Percentiles rank a stretch among this genome's conserved stretches.
Evolutionary conservation across 1,139 yeast genomes (phyloP).

Genomic region (Candida albicans): DNA sequence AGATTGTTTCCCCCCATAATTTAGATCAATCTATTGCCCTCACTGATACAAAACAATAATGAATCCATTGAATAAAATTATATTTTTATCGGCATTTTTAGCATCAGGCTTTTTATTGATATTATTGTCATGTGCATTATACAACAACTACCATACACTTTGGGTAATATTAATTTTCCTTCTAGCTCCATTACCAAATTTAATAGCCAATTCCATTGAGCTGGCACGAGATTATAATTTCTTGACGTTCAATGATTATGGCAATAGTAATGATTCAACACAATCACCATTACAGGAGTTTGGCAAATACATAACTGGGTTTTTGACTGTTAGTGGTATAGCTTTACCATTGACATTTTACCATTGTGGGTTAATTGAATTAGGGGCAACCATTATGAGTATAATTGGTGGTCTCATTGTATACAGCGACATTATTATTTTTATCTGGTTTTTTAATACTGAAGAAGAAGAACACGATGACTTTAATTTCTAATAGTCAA

Average conservation of each 20-base stretch:
- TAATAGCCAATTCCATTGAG: constrained; percentile 43
- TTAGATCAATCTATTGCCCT: too few species aligned
- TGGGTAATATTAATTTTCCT: constrained; percentile 66
- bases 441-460: constrained; percentile 67
- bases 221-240: constrained; percentile 52
- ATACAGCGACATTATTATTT: constrained; percentile 67
- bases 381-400: constrained; percentile 65
- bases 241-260: constrained; percentile 58
- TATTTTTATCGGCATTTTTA: constrained; percentile 65
- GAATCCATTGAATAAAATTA: constrained; percentile 69
- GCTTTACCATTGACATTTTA: constrained; percentile 64
- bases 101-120: constrained; percentile 77
- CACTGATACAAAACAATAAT: constrained; percentile 13
- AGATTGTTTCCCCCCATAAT: too few species aligned
- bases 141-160: constrained; percentile 68
- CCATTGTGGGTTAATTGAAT: constrained; percentile 56
- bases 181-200: constrained; percentile 70
- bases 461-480: constrained; percentile 56
- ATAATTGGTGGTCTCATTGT: constrained; percentile 69
- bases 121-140: constrained; percentile 70
- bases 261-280: constrained; percentile 31
- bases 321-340: constrained; percentile 66
- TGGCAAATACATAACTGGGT: constrained; percentile 63
- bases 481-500: constrained; percentile 36
- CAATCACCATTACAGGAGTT: constrained; percentile 53